Conservation (phyloP, 2,329 filamentous ascomycete genomes). For the Septoria linicola region DNA sequence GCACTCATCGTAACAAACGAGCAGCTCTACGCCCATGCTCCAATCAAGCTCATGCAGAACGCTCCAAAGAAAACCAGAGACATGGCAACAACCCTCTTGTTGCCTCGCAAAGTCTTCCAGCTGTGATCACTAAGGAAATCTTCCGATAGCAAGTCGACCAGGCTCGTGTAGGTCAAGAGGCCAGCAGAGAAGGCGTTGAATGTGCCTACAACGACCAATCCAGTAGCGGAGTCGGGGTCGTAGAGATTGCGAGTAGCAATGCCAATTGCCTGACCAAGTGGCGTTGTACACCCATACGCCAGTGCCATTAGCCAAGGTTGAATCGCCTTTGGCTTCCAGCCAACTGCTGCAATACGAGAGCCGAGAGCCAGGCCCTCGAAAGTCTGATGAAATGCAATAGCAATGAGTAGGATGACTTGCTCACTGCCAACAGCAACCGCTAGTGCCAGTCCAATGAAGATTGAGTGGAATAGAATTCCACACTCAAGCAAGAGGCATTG, state of each 20-base stretch:
- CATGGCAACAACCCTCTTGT: slow-evolving; percentile 58
- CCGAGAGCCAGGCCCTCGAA: slow-evolving; percentile 67
- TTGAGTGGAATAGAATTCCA: slow-evolving; percentile 69
- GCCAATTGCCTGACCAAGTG: slow-evolving; percentile 47
- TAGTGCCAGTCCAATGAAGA: slow-evolving; percentile 70
- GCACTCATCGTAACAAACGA: no score
- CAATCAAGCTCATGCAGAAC: slow-evolving; percentile 62
- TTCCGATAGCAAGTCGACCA: slow-evolving; percentile 48
- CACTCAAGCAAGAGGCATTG: slow-evolving; percentile 71
- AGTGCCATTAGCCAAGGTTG: slow-evolving; percentile 69
- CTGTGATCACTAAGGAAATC: slow-evolving; percentile 60
- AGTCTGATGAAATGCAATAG: slow-evolving; percentile 67
- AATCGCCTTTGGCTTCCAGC: slow-evolving; percentile 51
- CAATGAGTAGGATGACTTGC: slow-evolving; percentile 62
- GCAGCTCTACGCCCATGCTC: slow-evolving; percentile 55
- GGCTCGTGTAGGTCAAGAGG: slow-evolving; percentile 47
- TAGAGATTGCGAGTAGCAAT: slow-evolving; percentile 45
- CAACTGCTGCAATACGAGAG: slow-evolving; percentile 64
- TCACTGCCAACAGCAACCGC: slow-evolving; percentile 62
- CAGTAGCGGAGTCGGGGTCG: slow-evolving; percentile 44
- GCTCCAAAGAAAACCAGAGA: slow-evolving; percentile 58
- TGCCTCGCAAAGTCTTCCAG: slow-evolving; percentile 57
- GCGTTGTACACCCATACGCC: slow-evolving; percentile 56
- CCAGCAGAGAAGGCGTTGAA: slow-evolving; percentile 50
- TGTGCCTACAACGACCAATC: slow-evolving; percentile 46